Base-by-base conservation (phyloP, 805 yeast genomes). In the Pichia membranifaciens region DNA sequence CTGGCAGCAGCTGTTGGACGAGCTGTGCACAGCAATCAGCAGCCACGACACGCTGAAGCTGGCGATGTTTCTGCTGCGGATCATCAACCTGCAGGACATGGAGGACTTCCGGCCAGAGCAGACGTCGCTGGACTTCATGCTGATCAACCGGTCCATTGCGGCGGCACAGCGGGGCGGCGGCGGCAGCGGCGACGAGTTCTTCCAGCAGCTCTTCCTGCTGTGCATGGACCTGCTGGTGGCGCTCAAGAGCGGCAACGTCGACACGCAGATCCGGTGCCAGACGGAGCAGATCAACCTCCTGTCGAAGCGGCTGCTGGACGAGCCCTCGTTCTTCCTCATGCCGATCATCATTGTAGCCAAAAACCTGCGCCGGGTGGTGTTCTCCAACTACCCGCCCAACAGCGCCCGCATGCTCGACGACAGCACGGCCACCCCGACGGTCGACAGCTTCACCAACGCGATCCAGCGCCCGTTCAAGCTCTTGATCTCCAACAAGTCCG, bases 381-480 rank as follows among this genome's bases (percentile, higher is more conserved):
- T 46, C 10, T 16, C 16, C 3, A 36, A 32, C 21, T 38, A 34
- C 23, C 38, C 38, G 10, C 36, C 37, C 7, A 18, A 28, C 23
- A 28, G 17, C 20, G 10, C 5, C 3, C 16, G 16, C 16, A 4
- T 10, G 10, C 31, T 23, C 21, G 12, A 6, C 20, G 31, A 37
- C 15, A 18, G 22, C 12, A n/a, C 21, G 29, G 23, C 38, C 10
- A 29, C 23, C 10, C n/a, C 31, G 6, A 41, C 34, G 15, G 44
- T 45, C 8, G 49, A 45, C 20, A n/a, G 29, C n/a, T 45, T 36
- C 15, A 35, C 45, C n/a, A 46, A 46, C 16, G 20, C 42, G 4
- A 37, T 46, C 7, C 49, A 46, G 20, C 28, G 39, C n/a, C 49
- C 49, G 13, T 41, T 46, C 22, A 46, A 46, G 28, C 23, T 41